These are phyloP conservation scores for Fusarium irregulare DNA, from an alignment of 2,329 filamentous ascomycete species.

Conservation along the genomic window DNA sequence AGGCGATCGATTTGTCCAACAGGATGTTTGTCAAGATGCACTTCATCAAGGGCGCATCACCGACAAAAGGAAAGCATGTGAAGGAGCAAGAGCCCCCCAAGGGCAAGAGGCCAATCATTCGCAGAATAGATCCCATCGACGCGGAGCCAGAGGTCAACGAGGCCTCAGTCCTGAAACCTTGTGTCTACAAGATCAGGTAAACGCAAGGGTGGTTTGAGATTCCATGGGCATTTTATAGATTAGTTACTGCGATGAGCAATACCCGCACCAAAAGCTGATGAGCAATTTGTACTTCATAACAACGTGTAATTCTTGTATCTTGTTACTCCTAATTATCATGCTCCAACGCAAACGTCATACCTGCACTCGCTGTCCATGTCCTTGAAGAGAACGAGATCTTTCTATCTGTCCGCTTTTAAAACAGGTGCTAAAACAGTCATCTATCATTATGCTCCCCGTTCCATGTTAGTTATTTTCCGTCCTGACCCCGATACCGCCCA, in stretches of 20 bases:
- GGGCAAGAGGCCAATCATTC: constrained; percentile 65
- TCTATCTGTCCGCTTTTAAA: constrained; percentile 38
- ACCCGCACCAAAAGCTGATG: constrained; percentile 27
- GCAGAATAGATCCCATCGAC: constrained; percentile 64
- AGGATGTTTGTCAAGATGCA: constrained; percentile 99
- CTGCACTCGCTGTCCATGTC: constrained; percentile 20
- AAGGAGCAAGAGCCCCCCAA: constrained; percentile 67
- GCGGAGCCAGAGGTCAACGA: constrained; percentile 73
- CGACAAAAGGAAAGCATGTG: constrained; percentile 80
- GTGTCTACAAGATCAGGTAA: constrained; percentile 90
- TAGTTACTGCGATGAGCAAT: constrained; percentile 29
- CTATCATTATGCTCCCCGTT: constrained; percentile 39
- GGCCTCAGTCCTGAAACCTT: constrained; percentile 82
- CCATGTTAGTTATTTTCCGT: constrained; percentile 30
- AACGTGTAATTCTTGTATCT: constrained; percentile 32
- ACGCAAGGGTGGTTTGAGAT: constrained; percentile 31
- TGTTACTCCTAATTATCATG: constrained; percentile 28
- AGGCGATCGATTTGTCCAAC: constrained; percentile 83
- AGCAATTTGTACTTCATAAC: constrained; percentile 33
- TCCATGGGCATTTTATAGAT: constrained; percentile 15
- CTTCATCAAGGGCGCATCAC: constrained; percentile 85
- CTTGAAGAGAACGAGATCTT: constrained; percentile 29
- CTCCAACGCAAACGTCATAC: constrained; percentile 14
- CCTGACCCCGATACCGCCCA: constrained; percentile 12
- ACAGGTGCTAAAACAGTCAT: constrained; percentile 22